Base-by-base conservation (phyloP, 2,329 filamentous ascomycete genomes). In the Ilyonectria mors-panacis region DNA sequence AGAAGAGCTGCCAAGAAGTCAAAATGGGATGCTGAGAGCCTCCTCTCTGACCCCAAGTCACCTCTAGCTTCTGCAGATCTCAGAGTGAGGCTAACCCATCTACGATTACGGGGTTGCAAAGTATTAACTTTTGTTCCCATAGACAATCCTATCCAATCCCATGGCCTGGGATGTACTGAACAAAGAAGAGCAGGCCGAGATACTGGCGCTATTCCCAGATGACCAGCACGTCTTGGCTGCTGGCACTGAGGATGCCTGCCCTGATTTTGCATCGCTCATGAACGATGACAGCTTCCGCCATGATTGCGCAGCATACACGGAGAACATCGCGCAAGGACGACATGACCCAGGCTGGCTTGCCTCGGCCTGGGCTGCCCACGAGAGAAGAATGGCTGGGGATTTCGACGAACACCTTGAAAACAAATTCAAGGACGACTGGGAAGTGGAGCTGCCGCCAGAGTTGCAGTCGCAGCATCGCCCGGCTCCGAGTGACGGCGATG, bases 261-360 rank as follows among this genome's bases (percentile, higher is more conserved):
- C 83, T 0, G 75, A 86, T 67, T 76, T 85, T 50, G 74, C 73
- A 4, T 80, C 81, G 15, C 79, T 87, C 12, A 80, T 81, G 66
- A 86, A 84, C 69, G 84, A 84, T 72, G 80, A 85, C 70, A 81
- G 81, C 69, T 86, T 86, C 72, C 84, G 85, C 12, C 77, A 84
- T 53, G 84, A 85, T 72, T 82, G 83, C 58, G 80, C 82, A 0
- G 79, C 79, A 4, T 86, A 86, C 73, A 81, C 81, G 33, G 82
- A 84, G 37, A 80, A 86, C 68, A 76, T 89, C 19, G 69, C 75
- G 6, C 77, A 79, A 39, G 87, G 87, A 4, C 82, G 81, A 37
- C 85, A 88, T 64, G 86, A 89, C 69, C 81, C 82, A 1, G 81
- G 82, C 15, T 89, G 87, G 87, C 81, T 90, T 8, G 78, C 74